Percentiles rank a stretch among this genome's conserved stretches.
phyloP scores from a whole-genome alignment of 441 rosid species.

The Pelargonium citronellum region DNA sequence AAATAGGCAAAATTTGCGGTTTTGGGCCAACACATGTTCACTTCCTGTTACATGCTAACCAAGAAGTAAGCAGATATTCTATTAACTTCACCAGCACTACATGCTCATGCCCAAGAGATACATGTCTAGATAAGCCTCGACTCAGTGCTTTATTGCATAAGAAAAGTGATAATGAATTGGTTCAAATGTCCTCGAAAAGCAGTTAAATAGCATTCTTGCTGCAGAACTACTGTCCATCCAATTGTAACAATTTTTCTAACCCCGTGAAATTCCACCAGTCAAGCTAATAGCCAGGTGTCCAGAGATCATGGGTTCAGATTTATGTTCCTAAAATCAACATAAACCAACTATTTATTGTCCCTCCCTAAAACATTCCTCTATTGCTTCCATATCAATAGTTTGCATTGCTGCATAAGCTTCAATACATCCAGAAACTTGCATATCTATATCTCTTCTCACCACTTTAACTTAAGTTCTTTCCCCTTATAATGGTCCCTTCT shows the following conservation, averaged over 20 bases:
- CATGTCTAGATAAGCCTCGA: too few species aligned
- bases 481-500: too few species aligned
- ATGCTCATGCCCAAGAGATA: too few species aligned
- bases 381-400: background rate
- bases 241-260: background rate
- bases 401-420: constrained; percentile 1
- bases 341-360: background rate
- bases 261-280: background rate
- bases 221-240: background rate
- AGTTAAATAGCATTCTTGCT: background rate
- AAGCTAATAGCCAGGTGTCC: background rate
- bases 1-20: too few species aligned
- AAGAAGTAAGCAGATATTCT: too few species aligned
- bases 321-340: background rate
- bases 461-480: too few species aligned
- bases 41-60: too few species aligned
- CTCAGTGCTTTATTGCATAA: too few species aligned
- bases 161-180: too few species aligned
- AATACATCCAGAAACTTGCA: background rate
- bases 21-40: too few species aligned
- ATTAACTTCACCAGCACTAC: too few species aligned
- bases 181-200: background rate
- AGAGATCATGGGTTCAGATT: background rate
- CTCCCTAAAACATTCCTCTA: background rate
- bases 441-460: background rate